A percentile compares a stretch with the other conserved stretches of the same genome.
Evolutionary conservation across 164 flowering plant genomes (phyloP).

Genomic region (Tetracentron sinense): DNA sequence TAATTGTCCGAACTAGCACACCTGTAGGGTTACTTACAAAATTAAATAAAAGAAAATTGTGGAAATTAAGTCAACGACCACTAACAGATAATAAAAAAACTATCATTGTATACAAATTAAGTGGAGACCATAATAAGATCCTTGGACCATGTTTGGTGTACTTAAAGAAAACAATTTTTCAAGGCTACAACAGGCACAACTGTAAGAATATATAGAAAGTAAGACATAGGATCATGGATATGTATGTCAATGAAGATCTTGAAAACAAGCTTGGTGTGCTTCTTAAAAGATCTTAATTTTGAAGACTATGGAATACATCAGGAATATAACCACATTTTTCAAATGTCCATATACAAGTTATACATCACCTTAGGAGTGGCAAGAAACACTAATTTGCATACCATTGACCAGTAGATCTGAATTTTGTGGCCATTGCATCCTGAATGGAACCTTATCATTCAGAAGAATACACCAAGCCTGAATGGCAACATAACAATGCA

Average conservation of each 20-base stretch:
- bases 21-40: slow-evolving; percentile 32
- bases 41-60: too few relatives aligned
- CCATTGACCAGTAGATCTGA: slow-evolving; percentile 93
- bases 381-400: slow-evolving; percentile 36
- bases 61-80: not conserved
- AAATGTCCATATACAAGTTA: not conserved
- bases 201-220: not conserved
- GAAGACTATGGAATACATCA: not conserved
- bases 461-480: slow-evolving; percentile 99
- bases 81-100: too few relatives aligned
- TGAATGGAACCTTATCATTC: slow-evolving; percentile 84
- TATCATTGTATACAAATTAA: not conserved
- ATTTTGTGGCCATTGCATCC: slow-evolving; percentile 99
- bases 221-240: not conserved
- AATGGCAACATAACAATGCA: not conserved
- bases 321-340: not conserved
- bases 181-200: not conserved
- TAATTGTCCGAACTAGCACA: slow-evolving; percentile 68
- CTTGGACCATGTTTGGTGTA: not conserved
- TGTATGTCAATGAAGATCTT: not conserved
- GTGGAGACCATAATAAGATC: not conserved
- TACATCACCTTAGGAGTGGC: not conserved
- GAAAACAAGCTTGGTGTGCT: not conserved
- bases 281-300: too few relatives aligned
- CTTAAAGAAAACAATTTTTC: too few relatives aligned